These are phyloP conservation scores for Sporopachydermia quercuum DNA, from an alignment of 805 yeast species.

Conservation along the genomic window DNA sequence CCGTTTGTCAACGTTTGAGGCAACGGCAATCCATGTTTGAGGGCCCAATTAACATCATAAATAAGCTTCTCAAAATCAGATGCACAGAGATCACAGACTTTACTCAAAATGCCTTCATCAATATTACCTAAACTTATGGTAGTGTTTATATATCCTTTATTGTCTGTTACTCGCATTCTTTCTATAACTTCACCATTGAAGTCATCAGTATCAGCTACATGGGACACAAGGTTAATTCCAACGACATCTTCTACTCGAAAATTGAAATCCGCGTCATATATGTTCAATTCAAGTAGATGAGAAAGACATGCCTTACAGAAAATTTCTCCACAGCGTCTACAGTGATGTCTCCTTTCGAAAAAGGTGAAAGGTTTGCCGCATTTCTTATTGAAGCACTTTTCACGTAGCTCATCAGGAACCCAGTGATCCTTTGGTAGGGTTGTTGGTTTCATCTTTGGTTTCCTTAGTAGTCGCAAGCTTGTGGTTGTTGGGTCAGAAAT, in stretches of 20 bases:
- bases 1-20: not conserved
- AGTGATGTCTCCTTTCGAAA: constrained; percentile 70
- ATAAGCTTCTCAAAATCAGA: not conserved
- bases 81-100: not conserved
- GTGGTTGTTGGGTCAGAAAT: not conserved
- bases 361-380: constrained; percentile 62
- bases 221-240: constrained; percentile 51
- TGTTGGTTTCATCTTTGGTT: not conserved
- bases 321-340: constrained; percentile 74
- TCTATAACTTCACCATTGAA: constrained; percentile 22
- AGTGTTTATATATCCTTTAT: constrained; percentile 2
- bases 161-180: too few relatives aligned
- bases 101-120: not conserved
- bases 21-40: not conserved
- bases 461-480: not conserved
- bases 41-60: not conserved
- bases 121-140: constrained; percentile 5
- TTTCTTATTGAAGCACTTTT: constrained; percentile 38
- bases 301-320: constrained; percentile 56
- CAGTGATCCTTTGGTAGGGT: constrained; percentile 40
- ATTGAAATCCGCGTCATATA: constrained; percentile 22
- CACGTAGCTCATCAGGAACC: constrained; percentile 55
- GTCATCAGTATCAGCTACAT: constrained; percentile 45
- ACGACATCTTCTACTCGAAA: constrained; percentile 50
- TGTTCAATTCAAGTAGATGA: constrained; percentile 45